Base-by-base conservation (phyloP, 2,329 filamentous ascomycete genomes). In the Plenodomus tracheiphilus region DNA sequence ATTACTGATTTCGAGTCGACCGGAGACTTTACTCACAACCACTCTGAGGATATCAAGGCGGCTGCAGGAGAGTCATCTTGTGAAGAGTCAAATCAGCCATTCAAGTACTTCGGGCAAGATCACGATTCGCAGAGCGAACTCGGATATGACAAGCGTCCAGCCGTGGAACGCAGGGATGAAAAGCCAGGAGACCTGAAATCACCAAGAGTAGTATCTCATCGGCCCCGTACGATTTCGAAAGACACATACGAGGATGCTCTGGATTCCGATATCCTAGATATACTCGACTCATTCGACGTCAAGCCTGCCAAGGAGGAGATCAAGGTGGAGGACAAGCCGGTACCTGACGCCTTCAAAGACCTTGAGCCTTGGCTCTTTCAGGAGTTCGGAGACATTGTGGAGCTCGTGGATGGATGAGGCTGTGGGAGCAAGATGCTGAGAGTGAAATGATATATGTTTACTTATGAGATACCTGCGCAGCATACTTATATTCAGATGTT, bases 321-420 rank as follows among this genome's bases (percentile, higher is more conserved):
- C 3, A 38, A 28, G 10, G 17, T 18, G 21, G 13, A 52, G 19
- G 5, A 52, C 4, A 39, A 54, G 25, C 30, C 49, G 2, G 41
- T 61, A 16, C 61, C 59, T 0, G 61, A 67, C 1, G 59, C 44
- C 13, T 70, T 62, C 47, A 62, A 70, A 39, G 70, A 65, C 39
- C 54, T 75, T 1, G 68, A 74, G 37, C 61, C 65, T 1, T 76
- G 73, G 71, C 50, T 76, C 5, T 61, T 70, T 15, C 49, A 61
- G 22, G 71, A 75, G 49, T 74, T 73, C 42, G 74, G 73, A 10
- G 66, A 71, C 43, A 65, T 69, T n/a, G 64, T 75, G 18, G 71
- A 75, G 46, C 61, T 76, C 30, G 53, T 68, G 28, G 63, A 68
- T 39, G 56, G 54, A 11, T 59, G 43, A 56, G 7, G 8, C 15